These are phyloP conservation scores for Irpex lacteus DNA, from an alignment of 1,284 basidiomycete genomes.

Conservation along the genomic window DNA sequence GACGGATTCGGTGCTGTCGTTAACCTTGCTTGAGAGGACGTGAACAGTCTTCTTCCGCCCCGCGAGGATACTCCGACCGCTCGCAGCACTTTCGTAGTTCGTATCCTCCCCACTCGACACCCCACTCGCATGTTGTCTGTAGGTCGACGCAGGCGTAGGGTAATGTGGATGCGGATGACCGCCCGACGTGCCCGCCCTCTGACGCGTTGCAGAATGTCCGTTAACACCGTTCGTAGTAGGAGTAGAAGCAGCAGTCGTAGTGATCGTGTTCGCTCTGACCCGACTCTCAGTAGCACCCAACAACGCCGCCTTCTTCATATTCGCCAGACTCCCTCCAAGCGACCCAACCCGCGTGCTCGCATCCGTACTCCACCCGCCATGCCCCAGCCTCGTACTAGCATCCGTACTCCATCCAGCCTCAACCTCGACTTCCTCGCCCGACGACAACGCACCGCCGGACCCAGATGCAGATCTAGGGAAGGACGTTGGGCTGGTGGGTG, in stretches of 20 bases:
- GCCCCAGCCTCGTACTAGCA: constrained; percentile 12
- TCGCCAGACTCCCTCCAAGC: background rate
- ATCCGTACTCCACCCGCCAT: constrained; percentile 14
- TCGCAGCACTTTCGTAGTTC: background rate
- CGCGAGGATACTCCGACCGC: background rate
- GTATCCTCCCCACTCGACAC: constrained; percentile 2
- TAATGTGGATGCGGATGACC: background rate
- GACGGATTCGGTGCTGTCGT: background rate
- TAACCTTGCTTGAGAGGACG: background rate
- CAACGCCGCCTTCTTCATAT: background rate
- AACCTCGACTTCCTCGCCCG: background rate
- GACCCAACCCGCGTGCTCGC: constrained; percentile 15
- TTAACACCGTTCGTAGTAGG: background rate
- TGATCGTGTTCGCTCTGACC: constrained; percentile 1
- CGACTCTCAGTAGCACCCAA: background rate
- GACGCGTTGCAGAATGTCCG: background rate
- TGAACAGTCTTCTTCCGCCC: background rate
- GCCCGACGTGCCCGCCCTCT: background rate
- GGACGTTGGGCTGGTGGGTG: constrained; percentile 9
- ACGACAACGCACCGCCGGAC: background rate
- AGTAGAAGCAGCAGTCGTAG: background rate
- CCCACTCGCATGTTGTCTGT: background rate
- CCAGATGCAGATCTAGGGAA: constrained; percentile 10
- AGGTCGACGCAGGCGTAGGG: background rate
- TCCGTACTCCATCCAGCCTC: constrained; percentile 14